Conservation (phyloP, 2,329 filamentous ascomycete genomes). For the Phialemoniopsis sp. region DNA sequence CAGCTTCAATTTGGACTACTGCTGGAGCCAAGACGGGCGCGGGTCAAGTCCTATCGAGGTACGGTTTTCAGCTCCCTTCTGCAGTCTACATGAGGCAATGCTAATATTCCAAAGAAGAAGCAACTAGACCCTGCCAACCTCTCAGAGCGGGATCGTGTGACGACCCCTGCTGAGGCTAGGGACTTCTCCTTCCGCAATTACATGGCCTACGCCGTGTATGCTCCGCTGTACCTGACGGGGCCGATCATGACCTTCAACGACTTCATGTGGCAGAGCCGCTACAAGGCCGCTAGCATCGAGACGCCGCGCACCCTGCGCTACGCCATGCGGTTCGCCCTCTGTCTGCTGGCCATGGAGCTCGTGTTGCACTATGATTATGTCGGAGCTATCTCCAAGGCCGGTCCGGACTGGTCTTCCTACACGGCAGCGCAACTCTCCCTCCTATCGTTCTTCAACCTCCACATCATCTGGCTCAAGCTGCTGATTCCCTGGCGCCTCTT, state of each 20-base stretch:
- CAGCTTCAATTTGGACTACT: conserved; percentile 96
- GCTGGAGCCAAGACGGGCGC: conserved; percentile 75
- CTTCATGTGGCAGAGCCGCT: conserved; percentile 82
- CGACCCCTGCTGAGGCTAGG: conserved; percentile 63
- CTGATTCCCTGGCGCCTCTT: conserved; percentile 98
- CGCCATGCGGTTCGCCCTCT: conserved; percentile 74
- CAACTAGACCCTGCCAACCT: conserved; percentile 84
- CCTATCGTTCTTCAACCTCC: conserved; percentile 92
- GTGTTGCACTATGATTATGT: conserved; percentile 91
- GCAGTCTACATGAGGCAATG: conserved; percentile 7
- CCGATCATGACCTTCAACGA: conserved; percentile 98
- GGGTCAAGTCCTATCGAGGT: conserved; percentile 75
- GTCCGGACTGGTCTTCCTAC: conserved; percentile 77
- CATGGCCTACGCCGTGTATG: conserved; percentile 84
- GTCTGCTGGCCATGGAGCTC: conserved; percentile 84
- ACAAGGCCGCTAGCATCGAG: conserved; percentile 68
- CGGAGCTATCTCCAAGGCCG: conserved; percentile 81
- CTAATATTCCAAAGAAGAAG: conserved; percentile 90
- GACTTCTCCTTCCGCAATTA: conserved; percentile 86
- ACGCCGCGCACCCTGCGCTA: conserved; percentile 71
- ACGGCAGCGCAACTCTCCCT: conserved; percentile 83
- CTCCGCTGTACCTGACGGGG: conserved; percentile 86
- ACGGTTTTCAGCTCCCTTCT: conserved; percentile 25
- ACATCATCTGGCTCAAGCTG: conserved; percentile 97
- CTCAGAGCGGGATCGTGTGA: conserved; percentile 83